Evolutionary conservation across 768 basidiomycete species (phyloP), one percentile per base, ranked within the genome.

Genomic region (Pulveroboletus ravenelii): DNA sequence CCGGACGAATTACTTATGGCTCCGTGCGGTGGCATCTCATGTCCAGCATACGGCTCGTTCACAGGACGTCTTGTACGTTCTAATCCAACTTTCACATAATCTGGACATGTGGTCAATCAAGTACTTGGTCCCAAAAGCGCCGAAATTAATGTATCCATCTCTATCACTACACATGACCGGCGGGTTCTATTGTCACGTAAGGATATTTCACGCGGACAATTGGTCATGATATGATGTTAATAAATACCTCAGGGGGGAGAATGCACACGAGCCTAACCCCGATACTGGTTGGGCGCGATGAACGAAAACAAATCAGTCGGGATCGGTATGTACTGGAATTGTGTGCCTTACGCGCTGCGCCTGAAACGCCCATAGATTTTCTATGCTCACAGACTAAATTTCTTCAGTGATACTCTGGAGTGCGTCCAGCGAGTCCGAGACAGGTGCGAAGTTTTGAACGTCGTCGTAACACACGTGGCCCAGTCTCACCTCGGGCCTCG

Each of bases 21-120:
- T 66, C 47, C 72, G 75, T 55, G 76, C 80, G 29, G 74, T 73
- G 1, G 59, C 74, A 14, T 74, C 78, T 47, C 72, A 77, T n/a
- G 72, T 72, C 17, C 72, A 76, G 50, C 74, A 84, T 17, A 64
- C 73, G 50, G 72, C 81, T 0, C 67, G 63, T 5, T 63, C 68
- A 30, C 81, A 87, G 58, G 79, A 82, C 44, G 61, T 81, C 15
- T 60, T n/a, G 83, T 85, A 0, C 72, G 87, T 20, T 77, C 79
- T 4, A 73, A 70, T 44, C 79, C 79, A 3, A 72, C 81, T 44
- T 68, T 55, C 47, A 76, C 74, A 5, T 62, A 62, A 20, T 72
- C 72, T 3, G 81, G 81, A 3, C 67, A 72, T 45, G 48, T 66
- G 17, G 57, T 78, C 48, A 63, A 60, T 1, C 67, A 77, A 44